Evolutionary conservation across 1,284 basidiomycete genomes (phyloP), one percentile per base, ranked within the genome.

Genomic region (Fomitopsis betulina): DNA sequence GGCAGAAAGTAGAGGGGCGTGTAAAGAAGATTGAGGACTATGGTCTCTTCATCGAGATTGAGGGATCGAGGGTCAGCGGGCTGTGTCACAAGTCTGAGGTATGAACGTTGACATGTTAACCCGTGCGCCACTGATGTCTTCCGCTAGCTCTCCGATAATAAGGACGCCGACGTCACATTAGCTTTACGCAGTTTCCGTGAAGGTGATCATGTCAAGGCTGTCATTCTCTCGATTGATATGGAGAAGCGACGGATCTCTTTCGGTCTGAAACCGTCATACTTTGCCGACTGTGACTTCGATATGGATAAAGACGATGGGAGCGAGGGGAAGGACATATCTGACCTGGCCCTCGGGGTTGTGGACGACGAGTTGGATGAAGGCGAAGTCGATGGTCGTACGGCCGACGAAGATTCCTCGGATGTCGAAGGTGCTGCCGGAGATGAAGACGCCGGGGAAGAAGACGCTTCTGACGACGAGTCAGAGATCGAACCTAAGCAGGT

Each of bases 11-110:
- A 42, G 82, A 86, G 37, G 88, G 91, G 15, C 76, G 77, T 33
- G 83, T 96, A 52, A 91, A 89, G 71, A 85, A 82, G 62, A 81
- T 96, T 10, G 91, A 95, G 72, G 83, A 87, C 38, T 99, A 93
- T 68, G 97, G 97, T 17, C 79, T 98, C 39, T 98, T 99, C 76
- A 85, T 99, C 55, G 84, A 90, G 70, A 88, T 98, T 43, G 85
- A 91, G 10, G 89, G 84, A 15, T 89, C 91, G 1, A 89, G 89
- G 66, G 77, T 98, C 53, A 89, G 83, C 58, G 97, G 97, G 5
- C 79, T 99, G 10, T 98, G 96, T 72, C 97, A 99, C 75, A 94
- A 94, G 73, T 93, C 91, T 21, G 84, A 97, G 80, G 91, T 89
- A 67, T 55, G 80, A 61, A 53, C 19, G n/a, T 35, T 27, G 40